Base-by-base conservation (phyloP, 2,329 filamentous ascomycete genomes). In the Truncatella angustata region DNA sequence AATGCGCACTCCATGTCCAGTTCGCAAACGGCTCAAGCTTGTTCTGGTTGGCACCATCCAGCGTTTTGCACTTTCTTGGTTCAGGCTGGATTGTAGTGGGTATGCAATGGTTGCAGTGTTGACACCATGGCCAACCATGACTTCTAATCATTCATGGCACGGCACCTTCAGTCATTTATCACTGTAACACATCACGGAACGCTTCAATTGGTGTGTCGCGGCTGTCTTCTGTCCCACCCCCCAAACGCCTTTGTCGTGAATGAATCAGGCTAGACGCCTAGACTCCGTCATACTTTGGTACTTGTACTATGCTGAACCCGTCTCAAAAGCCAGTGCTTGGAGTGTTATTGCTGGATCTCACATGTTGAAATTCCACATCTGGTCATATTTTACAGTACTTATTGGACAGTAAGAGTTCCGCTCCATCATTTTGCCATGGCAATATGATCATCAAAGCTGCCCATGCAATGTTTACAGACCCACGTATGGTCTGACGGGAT, bases 121-220 rank as follows among this genome's bases (percentile, higher is more conserved):
- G 43, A 28, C 43, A 28, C 43, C 20, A 18, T 34, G 30, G 16
- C 30, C 20, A 23, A 20, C 24, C 26, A 46, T 28, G 18, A 46
- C 34, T 46, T 40, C 37, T n/a, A 44, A 12, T 20, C 14, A 34
- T 28, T 28, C 14, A 32, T 32, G 18, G 28, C 43, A 46, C 43
- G 28, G 43, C 43, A 46, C 34, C 43, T 10, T 21, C 26, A n/a
- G 18, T 46, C 14, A 14, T n/a, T 44, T 46, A 16, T 26, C 26
- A 34, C 18, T 46, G 43, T 28, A 30, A 44, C 42, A 44, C 42
- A 24, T 23, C 23, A 44, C 21, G 42, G 40, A 43, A 21, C 40
- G 26, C 24, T 44, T 30, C 26, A 18, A 21, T 44, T 44, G 18
- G 42, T 26, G 21, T 34, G n/a, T 12, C 18, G 3, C 23, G 32